Evolutionary conservation across 179 eudicot species (phyloP).

Genomic region (Carnegiea gigantea): DNA sequence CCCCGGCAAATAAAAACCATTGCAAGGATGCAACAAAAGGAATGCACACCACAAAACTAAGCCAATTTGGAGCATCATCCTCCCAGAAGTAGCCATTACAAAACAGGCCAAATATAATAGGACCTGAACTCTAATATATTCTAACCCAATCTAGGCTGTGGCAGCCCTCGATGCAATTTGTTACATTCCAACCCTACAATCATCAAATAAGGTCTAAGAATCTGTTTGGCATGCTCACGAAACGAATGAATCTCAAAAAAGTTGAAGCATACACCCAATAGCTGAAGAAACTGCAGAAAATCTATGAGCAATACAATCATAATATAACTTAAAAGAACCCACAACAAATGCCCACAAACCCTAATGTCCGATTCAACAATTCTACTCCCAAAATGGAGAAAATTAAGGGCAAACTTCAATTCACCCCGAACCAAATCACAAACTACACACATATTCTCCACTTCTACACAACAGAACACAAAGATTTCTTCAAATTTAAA

Average conservation of each 20-base stretch:
- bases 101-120: not conserved
- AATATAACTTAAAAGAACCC: not conserved
- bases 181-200: constrained; percentile 15
- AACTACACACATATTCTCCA: not conserved
- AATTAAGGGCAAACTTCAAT: not conserved
- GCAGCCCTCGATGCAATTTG: not conserved
- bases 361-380: not conserved
- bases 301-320: not conserved
- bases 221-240: too few species aligned
- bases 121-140: not conserved
- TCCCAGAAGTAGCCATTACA: constrained; percentile 27
- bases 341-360: not conserved
- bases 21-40: constrained; percentile 35
- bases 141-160: not conserved
- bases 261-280: not conserved
- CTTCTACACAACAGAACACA: not conserved
- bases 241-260: not conserved
- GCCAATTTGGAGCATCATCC: constrained; percentile 22
- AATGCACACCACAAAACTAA: constrained; percentile 25
- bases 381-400: not conserved
- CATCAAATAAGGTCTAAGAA: not conserved
- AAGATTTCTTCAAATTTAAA: not conserved
- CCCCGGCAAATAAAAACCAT: constrained; percentile 77
- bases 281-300: too few species aligned
- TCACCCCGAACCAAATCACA: not conserved